Evolutionary conservation across 495 filamentous ascomycete genomes (phyloP), one percentile per base, ranked within the genome.

Genomic region (Bacidia rubella): DNA sequence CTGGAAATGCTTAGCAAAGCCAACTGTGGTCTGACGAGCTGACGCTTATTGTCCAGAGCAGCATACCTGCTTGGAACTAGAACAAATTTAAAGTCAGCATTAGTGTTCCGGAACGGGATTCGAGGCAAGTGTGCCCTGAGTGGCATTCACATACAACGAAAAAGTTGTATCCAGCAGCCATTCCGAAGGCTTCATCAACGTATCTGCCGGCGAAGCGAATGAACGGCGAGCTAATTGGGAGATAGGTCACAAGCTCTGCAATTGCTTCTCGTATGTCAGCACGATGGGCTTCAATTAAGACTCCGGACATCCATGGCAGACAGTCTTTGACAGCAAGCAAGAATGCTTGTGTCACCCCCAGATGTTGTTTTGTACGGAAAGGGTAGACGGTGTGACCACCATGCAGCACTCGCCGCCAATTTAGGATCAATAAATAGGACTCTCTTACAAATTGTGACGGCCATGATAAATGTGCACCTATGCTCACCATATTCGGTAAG

Each of bases 231-330:
- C 81, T 84, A 48, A 92, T 82, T 25, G 86, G 86, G 38, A 89
- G 71, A 59, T 86, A 90, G 11, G 82, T 84, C 24, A 86, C 83
- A 83, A 90, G 87, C 64, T 90, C 86, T 2, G 82, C 82, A 72
- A 87, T 75, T 60, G 72, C 74, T 77, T 55, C 17, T 27, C 11
- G 32, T 23, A 5, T 35, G 7, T 20, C 39, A 32, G 9, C 39
- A 17, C 22, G 53, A 29, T 66, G 46, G 47, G 44, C 26, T 11
- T 19, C 48, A 45, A 46, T n/a, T n/a, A n/a, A n/a, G n/a, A n/a
- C n/a, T n/a, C n/a, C n/a, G n/a, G n/a, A n/a, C n/a, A n/a, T n/a
- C n/a, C n/a, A n/a, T n/a, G n/a, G n/a, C n/a, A n/a, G n/a, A n/a
- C n/a, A n/a, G n/a, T n/a, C n/a, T n/a, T n/a, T n/a, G n/a, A n/a